A percentile compares a stretch with the other conserved stretches of the same genome.
Evolutionary conservation across 495 filamentous ascomycete species (phyloP).

Genomic region (Acidiella bohemica): DNA sequence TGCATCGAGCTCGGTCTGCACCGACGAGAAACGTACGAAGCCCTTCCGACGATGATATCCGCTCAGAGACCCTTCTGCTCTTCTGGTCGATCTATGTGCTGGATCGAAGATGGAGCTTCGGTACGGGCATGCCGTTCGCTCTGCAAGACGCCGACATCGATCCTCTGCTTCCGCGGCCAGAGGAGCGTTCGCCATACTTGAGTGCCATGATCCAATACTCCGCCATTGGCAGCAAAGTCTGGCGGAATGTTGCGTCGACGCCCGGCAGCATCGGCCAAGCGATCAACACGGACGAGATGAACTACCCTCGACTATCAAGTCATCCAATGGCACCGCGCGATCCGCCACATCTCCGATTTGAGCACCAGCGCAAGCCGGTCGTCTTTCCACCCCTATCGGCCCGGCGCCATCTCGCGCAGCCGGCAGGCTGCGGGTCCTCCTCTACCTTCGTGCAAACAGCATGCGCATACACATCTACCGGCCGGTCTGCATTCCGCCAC

Average conservation of each 20-base stretch:
- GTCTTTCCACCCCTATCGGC: slow-evolving; percentile 22
- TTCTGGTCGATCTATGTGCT: slow-evolving; percentile 77
- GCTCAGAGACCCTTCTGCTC: slow-evolving; percentile 45
- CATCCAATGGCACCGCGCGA: slow-evolving; percentile 60
- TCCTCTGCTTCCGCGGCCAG: slow-evolving; percentile 59
- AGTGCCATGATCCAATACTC: slow-evolving; percentile 68
- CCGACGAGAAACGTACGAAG: slow-evolving; percentile 56
- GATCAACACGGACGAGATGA: slow-evolving; percentile 51
- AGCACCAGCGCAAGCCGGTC: slow-evolving; percentile 27
- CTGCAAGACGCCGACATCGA: slow-evolving; percentile 77
- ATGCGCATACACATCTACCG: slow-evolving; percentile 73
- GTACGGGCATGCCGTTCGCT: slow-evolving; percentile 67
- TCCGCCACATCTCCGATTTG: slow-evolving; percentile 48
- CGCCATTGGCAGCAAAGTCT: slow-evolving; percentile 63
- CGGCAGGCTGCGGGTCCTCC: slow-evolving; percentile 44
- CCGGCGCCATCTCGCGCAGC: slow-evolving; percentile 37
- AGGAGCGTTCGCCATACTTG: slow-evolving; percentile 54
- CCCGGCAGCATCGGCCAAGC: slow-evolving; percentile 35
- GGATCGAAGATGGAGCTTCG: slow-evolving; percentile 70
- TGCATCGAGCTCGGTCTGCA: slow-evolving; percentile 74
- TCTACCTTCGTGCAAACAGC: slow-evolving; percentile 67
- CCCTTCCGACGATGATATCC: slow-evolving; percentile 47
- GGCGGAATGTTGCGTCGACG: slow-evolving; percentile 44
- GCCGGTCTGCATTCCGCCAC: slow-evolving; percentile 64
- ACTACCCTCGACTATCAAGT: slow-evolving; percentile 62